A percentile compares a stretch with the other conserved stretches of the same genome.
phyloP scores from a whole-genome alignment of 2,329 filamentous ascomycete species.

The Leptographium radiaticola region DNA sequence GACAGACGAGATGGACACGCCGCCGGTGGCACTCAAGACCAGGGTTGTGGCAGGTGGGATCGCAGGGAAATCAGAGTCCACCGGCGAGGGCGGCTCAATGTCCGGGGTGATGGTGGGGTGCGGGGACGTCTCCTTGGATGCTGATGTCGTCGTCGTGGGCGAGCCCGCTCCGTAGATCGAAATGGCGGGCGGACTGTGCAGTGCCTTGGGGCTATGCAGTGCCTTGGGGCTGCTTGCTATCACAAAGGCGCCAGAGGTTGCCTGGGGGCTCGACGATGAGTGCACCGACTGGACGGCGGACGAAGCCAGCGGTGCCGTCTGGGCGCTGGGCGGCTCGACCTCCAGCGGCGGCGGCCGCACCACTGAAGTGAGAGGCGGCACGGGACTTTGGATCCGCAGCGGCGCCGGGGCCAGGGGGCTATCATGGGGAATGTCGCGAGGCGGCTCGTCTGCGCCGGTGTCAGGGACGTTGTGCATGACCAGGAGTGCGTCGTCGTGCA shows the following conservation, averaged over 20 bases:
- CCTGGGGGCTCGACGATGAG: no score
- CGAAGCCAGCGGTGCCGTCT: no score
- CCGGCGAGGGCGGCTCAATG: constrained; percentile 18
- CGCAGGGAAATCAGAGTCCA: constrained; percentile 26
- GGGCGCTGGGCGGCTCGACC: no score
- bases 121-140: background rate
- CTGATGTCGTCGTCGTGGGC: background rate
- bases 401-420: background rate
- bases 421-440: background rate
- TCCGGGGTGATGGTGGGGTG: background rate
- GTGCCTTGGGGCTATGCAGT: no score
- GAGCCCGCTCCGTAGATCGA: background rate
- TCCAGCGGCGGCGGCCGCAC: background rate
- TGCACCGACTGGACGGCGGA: background rate
- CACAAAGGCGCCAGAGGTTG: background rate
- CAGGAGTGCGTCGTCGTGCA: background rate
- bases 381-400: background rate
- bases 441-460: background rate
- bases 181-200: no score
- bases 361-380: background rate
- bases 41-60: constrained; percentile 7
- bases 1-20: constrained; percentile 5
- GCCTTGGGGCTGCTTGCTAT: no score
- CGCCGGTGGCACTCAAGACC: constrained; percentile 5
- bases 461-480: background rate